Evolutionary conservation across 768 basidiomycete species (phyloP), one percentile per base, ranked within the genome.

Genomic region (Pilatotrama ljubarskyi): DNA sequence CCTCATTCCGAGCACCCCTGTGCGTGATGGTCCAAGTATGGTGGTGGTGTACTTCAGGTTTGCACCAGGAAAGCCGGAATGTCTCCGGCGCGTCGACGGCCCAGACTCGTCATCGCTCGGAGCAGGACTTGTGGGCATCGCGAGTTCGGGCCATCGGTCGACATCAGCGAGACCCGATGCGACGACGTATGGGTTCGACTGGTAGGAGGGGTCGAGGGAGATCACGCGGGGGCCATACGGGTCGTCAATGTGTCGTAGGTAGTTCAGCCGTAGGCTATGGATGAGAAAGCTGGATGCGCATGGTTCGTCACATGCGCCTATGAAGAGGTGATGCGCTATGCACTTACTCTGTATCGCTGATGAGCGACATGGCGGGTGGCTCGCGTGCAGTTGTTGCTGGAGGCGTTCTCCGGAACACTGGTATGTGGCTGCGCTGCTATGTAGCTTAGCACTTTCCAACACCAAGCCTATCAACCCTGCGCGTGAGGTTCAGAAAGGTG

Each of bases 161-260:
- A 76, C 67, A 72, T 98, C 93, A 2, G 92, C 86, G 32, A 95
- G 83, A 2, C 86, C 86, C 0, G 91, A 82, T 7, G 90, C 88
- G 52, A 84, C 77, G 66, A 95, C 86, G 72, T 95, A 94, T 0
- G 92, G 88, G 69, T 95, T 96, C 13, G 86, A 79, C 17, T 84
- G 76, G 76, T 93, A 90, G 0, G 85, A 81, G 0, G 89, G 88
- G 69, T 88, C 86, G 50, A 95, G 78, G 6, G 91, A 84, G 66
- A 97, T 87, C 68, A 96, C 79, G 29, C 93, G 84, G 0, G 86
- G 76, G 14, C 90, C 90, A 68, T 95, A 92, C 0, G 88, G 86
- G 68, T 97, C 95, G 58, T 93, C 90, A 40, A 93, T 85, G 65
- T 88, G 85, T 61, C 93, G 89, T n/a, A 98, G 79, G 70, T 95